phyloP scores from a whole-genome alignment of 345 rosid species.

The Euphorbia pulcherrima region DNA sequence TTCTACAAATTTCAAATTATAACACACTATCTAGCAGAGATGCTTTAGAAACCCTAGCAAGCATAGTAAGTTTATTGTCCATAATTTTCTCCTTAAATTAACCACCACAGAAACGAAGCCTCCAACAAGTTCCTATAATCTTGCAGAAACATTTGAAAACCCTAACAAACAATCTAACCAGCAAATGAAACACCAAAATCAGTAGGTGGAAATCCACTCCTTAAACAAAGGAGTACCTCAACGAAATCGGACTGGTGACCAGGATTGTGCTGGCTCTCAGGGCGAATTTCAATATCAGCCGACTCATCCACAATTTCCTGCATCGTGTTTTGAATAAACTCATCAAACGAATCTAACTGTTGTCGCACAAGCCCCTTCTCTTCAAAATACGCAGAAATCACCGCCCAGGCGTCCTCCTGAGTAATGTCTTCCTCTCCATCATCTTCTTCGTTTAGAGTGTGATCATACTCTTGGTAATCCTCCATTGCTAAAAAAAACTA shows the following conservation, averaged over 20 bases:
- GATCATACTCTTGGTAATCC: slow-evolving; percentile 65
- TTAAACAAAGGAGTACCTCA: slow-evolving; percentile 47
- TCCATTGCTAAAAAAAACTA: slow-evolving; percentile 37
- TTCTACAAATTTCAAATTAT: not conserved
- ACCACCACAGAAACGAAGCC: too few species aligned
- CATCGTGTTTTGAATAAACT: slow-evolving; percentile 96
- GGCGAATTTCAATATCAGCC: slow-evolving; percentile 89
- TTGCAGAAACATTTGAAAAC: not conserved
- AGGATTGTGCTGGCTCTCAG: slow-evolving; percentile 97
- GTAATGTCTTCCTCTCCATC: slow-evolving; percentile 80
- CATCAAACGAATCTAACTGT: slow-evolving; percentile 91
- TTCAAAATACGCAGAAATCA: slow-evolving; percentile 90
- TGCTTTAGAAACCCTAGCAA: not conserved
- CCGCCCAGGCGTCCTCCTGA: slow-evolving; percentile 94
- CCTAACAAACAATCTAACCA: not conserved
- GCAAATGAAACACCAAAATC: not conserved
- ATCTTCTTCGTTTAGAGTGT: slow-evolving; percentile 35
- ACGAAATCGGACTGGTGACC: slow-evolving; percentile 88
- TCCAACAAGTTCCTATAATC: too few species aligned
- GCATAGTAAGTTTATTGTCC: too few species aligned
- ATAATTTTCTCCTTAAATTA: too few species aligned
- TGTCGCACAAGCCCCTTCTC: slow-evolving; percentile 94
- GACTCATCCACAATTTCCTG: slow-evolving; percentile 95
- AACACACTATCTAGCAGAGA: not conserved
- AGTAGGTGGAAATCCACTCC: not conserved